Conservation (phyloP, 2,329 filamentous ascomycete species). For the Fusarium duplospermum region DNA sequence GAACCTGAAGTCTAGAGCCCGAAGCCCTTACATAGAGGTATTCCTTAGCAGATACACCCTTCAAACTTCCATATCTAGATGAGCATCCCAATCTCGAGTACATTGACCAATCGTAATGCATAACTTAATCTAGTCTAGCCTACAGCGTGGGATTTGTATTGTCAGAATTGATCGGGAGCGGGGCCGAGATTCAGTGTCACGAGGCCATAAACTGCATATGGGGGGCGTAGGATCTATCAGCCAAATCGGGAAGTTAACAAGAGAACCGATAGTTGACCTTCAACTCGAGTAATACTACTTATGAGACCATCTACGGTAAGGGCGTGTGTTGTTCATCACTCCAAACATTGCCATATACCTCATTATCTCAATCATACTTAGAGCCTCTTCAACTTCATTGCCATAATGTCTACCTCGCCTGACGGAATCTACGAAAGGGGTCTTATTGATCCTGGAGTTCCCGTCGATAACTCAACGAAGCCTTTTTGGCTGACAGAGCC, state of each 20-base stretch:
- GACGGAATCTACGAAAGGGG: conserved; percentile 19
- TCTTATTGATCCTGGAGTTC: conserved; percentile 39
- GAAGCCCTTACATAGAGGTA: too few relatives aligned
- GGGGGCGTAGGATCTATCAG: neutral
- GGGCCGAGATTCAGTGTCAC: neutral
- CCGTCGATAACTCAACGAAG: conserved; percentile 45
- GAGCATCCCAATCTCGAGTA: neutral
- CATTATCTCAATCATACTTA: neutral
- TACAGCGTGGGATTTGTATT: neutral
- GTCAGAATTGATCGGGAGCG: neutral
- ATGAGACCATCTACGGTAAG: neutral
- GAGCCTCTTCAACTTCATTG: neutral
- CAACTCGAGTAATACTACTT: neutral
- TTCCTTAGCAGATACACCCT: neutral
- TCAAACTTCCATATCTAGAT: neutral
- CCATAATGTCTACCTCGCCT: neutral
- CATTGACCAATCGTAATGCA: neutral
- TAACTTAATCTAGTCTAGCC: neutral
- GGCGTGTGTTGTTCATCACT: neutral
- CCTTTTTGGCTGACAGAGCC: conserved; percentile 51
- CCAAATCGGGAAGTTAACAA: neutral
- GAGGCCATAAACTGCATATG: neutral
- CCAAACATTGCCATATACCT: neutral
- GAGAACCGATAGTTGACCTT: neutral
- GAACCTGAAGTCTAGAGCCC: too few relatives aligned